These are phyloP conservation scores for Begonia peltatifolia DNA, from an alignment of 306 rosid species.

Conservation along the genomic window DNA sequence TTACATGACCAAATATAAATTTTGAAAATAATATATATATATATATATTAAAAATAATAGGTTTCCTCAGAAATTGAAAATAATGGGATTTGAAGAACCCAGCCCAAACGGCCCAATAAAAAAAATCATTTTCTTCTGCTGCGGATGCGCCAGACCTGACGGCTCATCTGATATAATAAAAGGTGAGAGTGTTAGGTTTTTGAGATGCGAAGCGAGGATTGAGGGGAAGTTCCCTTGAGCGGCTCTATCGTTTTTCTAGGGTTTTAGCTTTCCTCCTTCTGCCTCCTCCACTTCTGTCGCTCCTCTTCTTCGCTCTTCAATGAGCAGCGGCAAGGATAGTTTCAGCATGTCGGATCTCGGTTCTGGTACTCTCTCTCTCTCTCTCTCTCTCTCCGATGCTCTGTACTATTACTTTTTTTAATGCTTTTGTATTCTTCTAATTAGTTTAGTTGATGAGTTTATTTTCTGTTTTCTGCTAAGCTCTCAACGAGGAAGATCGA, in stretches of 20 bases:
- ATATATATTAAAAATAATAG: too few species aligned
- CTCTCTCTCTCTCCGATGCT: neutral
- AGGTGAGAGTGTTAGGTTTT: constrained; percentile 10
- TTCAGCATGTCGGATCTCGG: constrained; percentile 67
- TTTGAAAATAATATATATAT: too few species aligned
- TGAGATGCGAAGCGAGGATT: constrained; percentile 19
- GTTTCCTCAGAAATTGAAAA: too few species aligned
- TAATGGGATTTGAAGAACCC: too few species aligned
- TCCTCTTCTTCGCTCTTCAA: constrained; percentile 6
- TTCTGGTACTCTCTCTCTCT: constrained; percentile 26
- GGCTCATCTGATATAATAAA: constrained; percentile 13
- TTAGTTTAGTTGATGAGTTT: neutral
- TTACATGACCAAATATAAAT: too few species aligned
- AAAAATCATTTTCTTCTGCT: neutral
- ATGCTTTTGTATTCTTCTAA: neutral
- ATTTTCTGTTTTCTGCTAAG: constrained; percentile 11
- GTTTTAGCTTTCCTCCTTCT: constrained; percentile 40
- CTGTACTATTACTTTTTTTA: neutral
- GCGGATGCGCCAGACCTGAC: constrained; percentile 1
- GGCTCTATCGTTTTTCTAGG: constrained; percentile 37
- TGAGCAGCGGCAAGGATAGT: constrained; percentile 60
- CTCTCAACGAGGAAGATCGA: constrained; percentile 54
- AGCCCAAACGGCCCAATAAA: too few species aligned
- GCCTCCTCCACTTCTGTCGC: neutral
- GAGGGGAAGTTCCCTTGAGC: constrained; percentile 27